phyloP scores from a whole-genome alignment of 2,329 filamentous ascomycete species.

The Aureobasidium melanogenum region DNA sequence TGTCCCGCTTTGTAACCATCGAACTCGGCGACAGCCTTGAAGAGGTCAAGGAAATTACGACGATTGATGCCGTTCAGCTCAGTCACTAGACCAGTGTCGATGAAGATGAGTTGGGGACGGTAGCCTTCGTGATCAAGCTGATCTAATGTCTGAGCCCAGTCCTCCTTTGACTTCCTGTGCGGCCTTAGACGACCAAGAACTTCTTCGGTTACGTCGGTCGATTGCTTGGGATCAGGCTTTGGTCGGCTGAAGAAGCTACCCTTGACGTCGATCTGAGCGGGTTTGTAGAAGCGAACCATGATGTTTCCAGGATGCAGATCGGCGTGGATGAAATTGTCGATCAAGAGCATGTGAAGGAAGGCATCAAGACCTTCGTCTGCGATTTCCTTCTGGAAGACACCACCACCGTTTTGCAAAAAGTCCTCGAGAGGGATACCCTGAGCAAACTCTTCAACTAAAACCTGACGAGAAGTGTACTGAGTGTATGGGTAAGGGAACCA shows the following conservation, averaged over 20 bases:
- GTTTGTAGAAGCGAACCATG: slow-evolving; percentile 96
- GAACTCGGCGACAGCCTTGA: slow-evolving; percentile 92
- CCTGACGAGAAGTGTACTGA: slow-evolving; percentile 84
- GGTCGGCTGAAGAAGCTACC: slow-evolving; percentile 17
- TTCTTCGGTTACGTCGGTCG: slow-evolving; percentile 74
- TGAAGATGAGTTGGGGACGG: slow-evolving; percentile 90
- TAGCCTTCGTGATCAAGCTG: slow-evolving; percentile 82
- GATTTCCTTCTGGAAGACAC: slow-evolving; percentile 87
- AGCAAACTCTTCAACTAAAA: slow-evolving; percentile 91
- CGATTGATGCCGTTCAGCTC: slow-evolving; percentile 83
- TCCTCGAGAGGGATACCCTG: slow-evolving; percentile 85
- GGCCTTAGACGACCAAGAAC: slow-evolving; percentile 74
- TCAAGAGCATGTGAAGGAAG: slow-evolving; percentile 89
- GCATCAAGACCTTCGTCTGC: slow-evolving; percentile 91
- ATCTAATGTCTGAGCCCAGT: slow-evolving; percentile 66
- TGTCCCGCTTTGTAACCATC: slow-evolving; percentile 92
- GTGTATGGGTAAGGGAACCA: slow-evolving; percentile 94
- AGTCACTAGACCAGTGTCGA: slow-evolving; percentile 91
- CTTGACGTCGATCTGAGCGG: slow-evolving; percentile 58
- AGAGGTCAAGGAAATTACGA: slow-evolving; percentile 86
- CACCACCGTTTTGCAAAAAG: slow-evolving; percentile 85
- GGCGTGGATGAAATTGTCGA: slow-evolving; percentile 96
- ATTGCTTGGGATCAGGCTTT: slow-evolving; percentile 34
- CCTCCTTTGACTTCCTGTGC: slow-evolving; percentile 50
- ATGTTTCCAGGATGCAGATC: slow-evolving; percentile 97